Conservation (phyloP, 208 protist species). For the Leishmania tropica region DNA sequence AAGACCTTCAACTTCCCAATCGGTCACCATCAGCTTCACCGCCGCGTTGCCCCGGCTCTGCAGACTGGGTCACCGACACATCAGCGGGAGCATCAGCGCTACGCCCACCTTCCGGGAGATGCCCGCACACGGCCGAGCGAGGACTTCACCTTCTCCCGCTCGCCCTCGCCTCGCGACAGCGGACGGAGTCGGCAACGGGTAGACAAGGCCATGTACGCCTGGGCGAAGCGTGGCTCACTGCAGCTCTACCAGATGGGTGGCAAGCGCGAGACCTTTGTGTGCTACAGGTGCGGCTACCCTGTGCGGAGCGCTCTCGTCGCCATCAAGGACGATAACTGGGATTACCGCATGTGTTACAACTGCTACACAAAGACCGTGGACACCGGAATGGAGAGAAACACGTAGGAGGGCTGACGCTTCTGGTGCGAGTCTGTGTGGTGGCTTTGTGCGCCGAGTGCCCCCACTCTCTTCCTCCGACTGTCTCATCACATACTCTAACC, state of each 20-base stretch:
- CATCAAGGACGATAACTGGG: conserved; percentile 88
- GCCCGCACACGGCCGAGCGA: conserved; percentile 51
- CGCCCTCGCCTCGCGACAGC: neutral
- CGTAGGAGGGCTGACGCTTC: conserved; percentile 20
- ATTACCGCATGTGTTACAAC: conserved; percentile 90
- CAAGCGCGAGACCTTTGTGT: conserved; percentile 79
- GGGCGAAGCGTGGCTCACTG: conserved; percentile 58
- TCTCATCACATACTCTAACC: neutral
- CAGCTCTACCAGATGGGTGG: conserved; percentile 82
- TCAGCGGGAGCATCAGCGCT: conserved; percentile 65
- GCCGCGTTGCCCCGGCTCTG: conserved; percentile 53
- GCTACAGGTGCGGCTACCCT: conserved; percentile 87
- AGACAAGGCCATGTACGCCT: conserved; percentile 80
- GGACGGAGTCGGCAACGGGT: conserved; percentile 19
- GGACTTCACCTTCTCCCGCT: conserved; percentile 66
- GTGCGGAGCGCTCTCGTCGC: conserved; percentile 73
- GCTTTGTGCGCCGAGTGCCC: neutral
- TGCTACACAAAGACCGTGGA: conserved; percentile 71
- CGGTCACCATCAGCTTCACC: conserved; percentile 74
- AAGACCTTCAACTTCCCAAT: conserved; percentile 73
- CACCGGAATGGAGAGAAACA: conserved; percentile 73
- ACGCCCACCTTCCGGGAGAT: conserved; percentile 71
- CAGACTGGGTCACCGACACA: conserved; percentile 60
- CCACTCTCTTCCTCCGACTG: neutral
- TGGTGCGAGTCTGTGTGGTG: neutral